Evolutionary conservation across 2,329 filamentous ascomycete species (phyloP), one percentile per base, ranked within the genome.

Genomic region (Delphinella strobiligena): DNA sequence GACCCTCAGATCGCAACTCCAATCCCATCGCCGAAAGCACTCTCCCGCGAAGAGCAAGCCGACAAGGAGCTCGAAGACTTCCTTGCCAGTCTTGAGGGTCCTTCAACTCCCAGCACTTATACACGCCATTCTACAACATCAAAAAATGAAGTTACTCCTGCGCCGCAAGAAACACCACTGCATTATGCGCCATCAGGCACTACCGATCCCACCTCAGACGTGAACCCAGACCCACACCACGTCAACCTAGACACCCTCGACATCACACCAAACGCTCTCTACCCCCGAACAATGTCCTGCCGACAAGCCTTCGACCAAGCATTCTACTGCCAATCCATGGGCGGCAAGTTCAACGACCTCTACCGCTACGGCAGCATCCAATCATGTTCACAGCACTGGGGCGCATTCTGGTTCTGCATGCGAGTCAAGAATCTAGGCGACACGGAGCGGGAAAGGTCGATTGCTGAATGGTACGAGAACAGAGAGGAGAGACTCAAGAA

Each of bases 391-490:
- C 82, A 93, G 49, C 79, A 87, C 47, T 95, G 89, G 87, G 74
- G 80, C 45, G 84, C 94, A 61, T 96, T 94, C 62, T 93, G 88
- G 83, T 89, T 95, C 65, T 98, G 91, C 69, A 95, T 96, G 88
- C 79, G 84, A 47, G 79, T 78, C 29, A 78, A 81, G 52, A 71
- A 72, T 2, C 77, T 77, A 53, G 60, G 69, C 1, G 71, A 74
- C 17, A 62, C 69, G 32, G 64, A 76, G 49, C 75, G 76, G 51
- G 76, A 73, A 44, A 71, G 62, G 47, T 55, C 63, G 50, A 71
- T 93, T 40, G 67, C 69, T 44, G 75, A 76, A 35, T 75, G 80
- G 60, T 85, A 88, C 61, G 68, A 75, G 46, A 68, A 73, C 47
- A 81, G 79, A 60, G 73, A 72, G 30, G 40, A 44, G 29, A 81